Conservation (phyloP, 2,329 filamentous ascomycete genomes). For the Paecilomyces variotii region DNA sequence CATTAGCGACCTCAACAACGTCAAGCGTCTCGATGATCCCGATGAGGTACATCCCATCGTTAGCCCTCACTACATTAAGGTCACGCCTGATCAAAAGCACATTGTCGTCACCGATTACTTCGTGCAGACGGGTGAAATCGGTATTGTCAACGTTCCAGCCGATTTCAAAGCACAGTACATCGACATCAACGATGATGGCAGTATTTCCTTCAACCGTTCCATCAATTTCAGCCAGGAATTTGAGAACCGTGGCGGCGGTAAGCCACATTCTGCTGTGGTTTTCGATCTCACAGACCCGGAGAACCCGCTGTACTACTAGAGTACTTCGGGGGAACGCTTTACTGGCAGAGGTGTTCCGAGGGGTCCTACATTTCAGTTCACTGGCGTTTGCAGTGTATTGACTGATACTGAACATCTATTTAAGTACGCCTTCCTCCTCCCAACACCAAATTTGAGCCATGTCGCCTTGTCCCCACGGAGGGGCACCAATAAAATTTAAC, state of each 20-base stretch:
- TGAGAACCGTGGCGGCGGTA: slow-evolving; percentile 48
- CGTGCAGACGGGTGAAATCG: slow-evolving; percentile 54
- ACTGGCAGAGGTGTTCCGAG: neutral
- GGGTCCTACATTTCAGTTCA: neutral
- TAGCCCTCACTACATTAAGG: slow-evolving; percentile 57
- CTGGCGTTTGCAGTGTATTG: neutral
- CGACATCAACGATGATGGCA: slow-evolving; percentile 48
- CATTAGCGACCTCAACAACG: slow-evolving; percentile 52
- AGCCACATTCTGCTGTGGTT: slow-evolving; percentile 49
- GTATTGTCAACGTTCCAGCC: slow-evolving; percentile 52
- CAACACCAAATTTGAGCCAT: neutral
- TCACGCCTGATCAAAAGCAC: slow-evolving; percentile 57
- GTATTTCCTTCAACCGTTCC: slow-evolving; percentile 51
- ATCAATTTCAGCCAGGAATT: slow-evolving; percentile 52
- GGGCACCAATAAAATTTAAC: neutral
- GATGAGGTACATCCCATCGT: slow-evolving; percentile 51
- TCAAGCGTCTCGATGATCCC: slow-evolving; percentile 55
- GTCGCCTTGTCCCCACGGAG: neutral
- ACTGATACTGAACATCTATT: neutral
- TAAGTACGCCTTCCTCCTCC: neutral
- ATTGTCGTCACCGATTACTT: slow-evolving; percentile 59
- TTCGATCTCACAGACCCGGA: slow-evolving; percentile 50
- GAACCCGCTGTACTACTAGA: slow-evolving; percentile 33
- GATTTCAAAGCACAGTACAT: slow-evolving; percentile 58
- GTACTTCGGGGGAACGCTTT: slow-evolving; percentile 6